Evolutionary conservation across 495 filamentous ascomycete species (phyloP), one percentile per base, ranked within the genome.

Genomic region (Margaritispora aquatica): DNA sequence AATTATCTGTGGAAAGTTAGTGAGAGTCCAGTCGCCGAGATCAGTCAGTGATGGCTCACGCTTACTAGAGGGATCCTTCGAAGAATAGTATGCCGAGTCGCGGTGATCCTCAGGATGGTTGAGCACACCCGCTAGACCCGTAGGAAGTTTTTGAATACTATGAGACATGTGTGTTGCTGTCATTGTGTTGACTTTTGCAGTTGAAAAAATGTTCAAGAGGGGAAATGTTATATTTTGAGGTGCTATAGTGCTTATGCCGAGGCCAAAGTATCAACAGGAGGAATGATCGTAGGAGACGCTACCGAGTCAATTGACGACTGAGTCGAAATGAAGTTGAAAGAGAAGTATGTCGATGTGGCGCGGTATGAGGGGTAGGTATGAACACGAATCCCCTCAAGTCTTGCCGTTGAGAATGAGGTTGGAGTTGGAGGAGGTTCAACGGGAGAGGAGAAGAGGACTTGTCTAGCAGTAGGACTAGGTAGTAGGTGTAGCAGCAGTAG

Each of bases 41-140:
- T 49, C 27, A 29, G 51, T 23, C 55, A 54, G 47, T 24, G 60
- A 29, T 66, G n/a, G 41, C 76, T 67, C 61, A 83, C 80, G 80
- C 66, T 83, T 83, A 70, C 78, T 81, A 3, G 77, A 77, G 31
- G 74, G 73, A 67, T 78, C 80, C n/a, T 74, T 77, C 38, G 73
- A 38, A 26, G 75, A 22, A 54, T 71, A 81, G 55, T 81, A 83
- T 11, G 78, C 79, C 31, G 78, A 81, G 64, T 83, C 80, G 21
- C 79, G 71, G 55, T 80, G 66, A 7, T 80, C 77, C 20, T 80
- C 75, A 1, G 78, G 73, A 24, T 71, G 61, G 58, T 81, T 82
- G 26, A 82, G 66, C 13, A 82, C 73, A 9, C 72, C 73, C 9
- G 76, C 75, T 53, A 82, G 62, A 17, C 72, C 76, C 5, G 71